phyloP scores from a whole-genome alignment of 2,329 filamentous ascomycete species.

The Colletotrichum costaricense region DNA sequence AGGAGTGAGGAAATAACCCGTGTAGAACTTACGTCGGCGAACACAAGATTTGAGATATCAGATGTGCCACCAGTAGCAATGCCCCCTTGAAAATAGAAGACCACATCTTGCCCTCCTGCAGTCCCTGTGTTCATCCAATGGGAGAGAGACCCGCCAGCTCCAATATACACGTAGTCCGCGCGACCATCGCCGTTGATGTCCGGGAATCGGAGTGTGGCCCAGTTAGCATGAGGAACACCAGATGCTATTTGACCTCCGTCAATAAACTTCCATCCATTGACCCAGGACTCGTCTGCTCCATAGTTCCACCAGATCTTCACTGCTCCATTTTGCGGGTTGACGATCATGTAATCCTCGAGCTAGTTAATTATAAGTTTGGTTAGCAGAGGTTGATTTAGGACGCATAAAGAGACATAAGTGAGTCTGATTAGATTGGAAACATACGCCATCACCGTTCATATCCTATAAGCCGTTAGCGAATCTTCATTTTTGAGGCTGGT shows the following conservation, averaged over 20 bases:
- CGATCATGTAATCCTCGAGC: slow-evolving; percentile 37
- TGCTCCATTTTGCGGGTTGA: slow-evolving; percentile 29
- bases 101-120: slow-evolving; percentile 31
- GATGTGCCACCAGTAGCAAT: slow-evolving; percentile 33
- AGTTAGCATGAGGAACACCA: slow-evolving; percentile 40
- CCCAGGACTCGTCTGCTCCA: slow-evolving; percentile 35
- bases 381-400: not conserved
- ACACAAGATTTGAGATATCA: slow-evolving; percentile 35
- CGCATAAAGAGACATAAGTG: no score
- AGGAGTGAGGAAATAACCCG: no score
- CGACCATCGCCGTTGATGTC: slow-evolving; percentile 43
- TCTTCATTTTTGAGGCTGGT: not conserved
- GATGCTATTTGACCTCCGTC: slow-evolving; percentile 40
- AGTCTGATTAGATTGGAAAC: not conserved
- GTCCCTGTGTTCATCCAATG: slow-evolving; percentile 39
- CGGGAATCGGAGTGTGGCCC: slow-evolving; percentile 38
- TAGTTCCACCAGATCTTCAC: slow-evolving; percentile 38
- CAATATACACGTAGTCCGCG: slow-evolving; percentile 41
- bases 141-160: slow-evolving; percentile 37
- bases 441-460: slow-evolving; percentile 39
- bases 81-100: slow-evolving; percentile 23
- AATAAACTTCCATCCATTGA: slow-evolving; percentile 39
- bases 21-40: slow-evolving; percentile 28
- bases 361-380: not conserved
- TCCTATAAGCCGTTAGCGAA: slow-evolving; percentile 11